Percentiles rank a stretch among this genome's conserved stretches.
Evolutionary conservation across 345 rosid genomes (phyloP).

Genomic region (Turnera subulata): DNA sequence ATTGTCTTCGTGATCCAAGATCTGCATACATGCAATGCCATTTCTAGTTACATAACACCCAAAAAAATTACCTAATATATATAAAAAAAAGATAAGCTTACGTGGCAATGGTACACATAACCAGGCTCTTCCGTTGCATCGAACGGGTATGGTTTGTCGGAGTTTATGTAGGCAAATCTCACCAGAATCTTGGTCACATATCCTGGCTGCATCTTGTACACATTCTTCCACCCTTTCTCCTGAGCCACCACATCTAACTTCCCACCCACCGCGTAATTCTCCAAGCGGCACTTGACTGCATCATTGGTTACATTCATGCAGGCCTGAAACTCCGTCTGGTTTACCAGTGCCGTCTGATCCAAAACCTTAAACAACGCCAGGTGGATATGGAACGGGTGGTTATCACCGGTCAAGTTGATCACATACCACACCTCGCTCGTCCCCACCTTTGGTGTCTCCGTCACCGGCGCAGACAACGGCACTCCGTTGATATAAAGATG

Average conservation of each 20-base stretch:
- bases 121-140: constrained; percentile 80
- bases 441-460: constrained; percentile 63
- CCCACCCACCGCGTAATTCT: constrained; percentile 50
- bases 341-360: constrained; percentile 56
- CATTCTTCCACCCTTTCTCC: constrained; percentile 96
- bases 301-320: constrained; percentile 67
- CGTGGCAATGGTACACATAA: constrained; percentile 94
- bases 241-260: constrained; percentile 43
- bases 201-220: constrained; percentile 78
- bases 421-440: constrained; percentile 82
- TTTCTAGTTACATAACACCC: too few species aligned
- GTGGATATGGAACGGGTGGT: constrained; percentile 90
- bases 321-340: constrained; percentile 38
- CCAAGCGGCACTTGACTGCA: constrained; percentile 55
- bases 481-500: constrained; percentile 73
- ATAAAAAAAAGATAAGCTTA: constrained; percentile 41
- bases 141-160: constrained; percentile 59
- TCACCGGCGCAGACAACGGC: constrained; percentile 48
- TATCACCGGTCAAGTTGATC: constrained; percentile 81
- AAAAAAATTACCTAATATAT: not conserved
- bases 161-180: constrained; percentile 61
- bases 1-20: constrained; percentile 93
- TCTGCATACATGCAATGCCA: constrained; percentile 39
- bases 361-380: constrained; percentile 62
- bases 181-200: constrained; percentile 58